A percentile compares a stretch with the other conserved stretches of the same genome.
Evolutionary conservation across 169 alveolate species (phyloP).

Genomic region (Plasmodium gonderi): DNA sequence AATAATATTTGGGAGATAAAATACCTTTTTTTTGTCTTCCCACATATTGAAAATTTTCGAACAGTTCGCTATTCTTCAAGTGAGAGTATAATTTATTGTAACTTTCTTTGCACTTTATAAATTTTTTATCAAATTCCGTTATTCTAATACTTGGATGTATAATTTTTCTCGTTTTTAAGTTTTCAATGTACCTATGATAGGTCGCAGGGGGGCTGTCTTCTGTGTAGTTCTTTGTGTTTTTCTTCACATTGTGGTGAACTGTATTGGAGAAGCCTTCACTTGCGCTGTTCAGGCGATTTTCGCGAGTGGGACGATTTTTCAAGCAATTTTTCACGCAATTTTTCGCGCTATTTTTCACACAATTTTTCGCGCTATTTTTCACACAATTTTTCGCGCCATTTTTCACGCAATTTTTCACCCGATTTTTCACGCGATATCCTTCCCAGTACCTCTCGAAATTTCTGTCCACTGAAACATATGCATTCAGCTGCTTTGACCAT

Average conservation of each 20-base stretch:
- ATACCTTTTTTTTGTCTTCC: conserved; percentile 81
- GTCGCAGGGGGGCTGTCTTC: conserved; percentile 42
- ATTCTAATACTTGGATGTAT: conserved; percentile 63
- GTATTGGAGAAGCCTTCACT: conserved; percentile 49
- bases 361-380: no score
- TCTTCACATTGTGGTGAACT: conserved; percentile 19
- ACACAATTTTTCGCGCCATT: no score
- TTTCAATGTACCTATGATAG: conserved; percentile 54
- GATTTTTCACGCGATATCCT: no score
- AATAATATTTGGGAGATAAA: conserved; percentile 76
- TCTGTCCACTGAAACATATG: no score
- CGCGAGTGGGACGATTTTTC: no score
- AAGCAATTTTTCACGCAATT: not conserved
- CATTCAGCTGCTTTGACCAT: no score
- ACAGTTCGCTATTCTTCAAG: conserved; percentile 23
- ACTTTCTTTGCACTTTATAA: conserved; percentile 44
- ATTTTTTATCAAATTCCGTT: conserved; percentile 25
- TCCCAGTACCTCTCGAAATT: no score
- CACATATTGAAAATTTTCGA: conserved; percentile 24
- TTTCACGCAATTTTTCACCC: no score
- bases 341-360: not conserved
- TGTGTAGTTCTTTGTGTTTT: conserved; percentile 39
- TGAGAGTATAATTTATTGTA: conserved; percentile 49
- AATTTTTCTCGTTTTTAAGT: conserved; percentile 39
- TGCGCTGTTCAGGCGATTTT: not conserved